Base-by-base conservation (phyloP, 1,139 yeast genomes). In the Pichia sp. region DNA sequence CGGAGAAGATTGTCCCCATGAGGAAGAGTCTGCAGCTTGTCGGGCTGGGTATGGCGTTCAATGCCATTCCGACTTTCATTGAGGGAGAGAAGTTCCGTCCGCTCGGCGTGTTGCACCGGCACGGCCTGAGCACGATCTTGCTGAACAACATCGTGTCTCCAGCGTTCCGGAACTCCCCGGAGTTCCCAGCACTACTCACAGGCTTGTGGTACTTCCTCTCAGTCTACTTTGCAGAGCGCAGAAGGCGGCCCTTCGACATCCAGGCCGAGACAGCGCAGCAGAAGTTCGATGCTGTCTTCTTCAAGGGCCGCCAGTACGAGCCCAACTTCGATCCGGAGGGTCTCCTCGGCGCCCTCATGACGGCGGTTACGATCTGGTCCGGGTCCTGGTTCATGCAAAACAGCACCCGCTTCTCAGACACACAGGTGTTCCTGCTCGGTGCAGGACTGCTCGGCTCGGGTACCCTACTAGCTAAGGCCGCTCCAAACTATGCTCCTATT, bases 251-350 rank as follows among this genome's bases (percentile, higher is more conserved):
- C 3, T 70, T 67, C 55, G 59, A 50, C 8, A 43, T 56, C 6
- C 66, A 70, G 1, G 62, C 53, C 13, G 7, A n/a, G n/a, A 63
- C 72, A 5, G 73, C 73, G 8, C 75, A 71, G 52, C 67, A 72
- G 16, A 55, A 56, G 34, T 61, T 71, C 36, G 75, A 71, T 61
- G 47, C 46, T 8, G 54, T 60, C 3, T 53, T 67, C 19, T 59
- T 67, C 47, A 62, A 61, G 10, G 59, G 55, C 19, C 53, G 66
- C 11, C 58, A 66, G 52, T 64, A 66, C 56, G 55, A 59, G 36
- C 62, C 66, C 19, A 63, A 61, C 30, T 67, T 64, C 52, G 75
- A 72, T 52, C 75, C 75, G 1, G 75, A 72, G 57, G 75, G 75
- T 1, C 54, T 70, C 30, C 61, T 72, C 16, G 73, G 75, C 1